Base-by-base conservation (phyloP, 768 basidiomycete genomes). In the Daedaleopsis sinensis region DNA sequence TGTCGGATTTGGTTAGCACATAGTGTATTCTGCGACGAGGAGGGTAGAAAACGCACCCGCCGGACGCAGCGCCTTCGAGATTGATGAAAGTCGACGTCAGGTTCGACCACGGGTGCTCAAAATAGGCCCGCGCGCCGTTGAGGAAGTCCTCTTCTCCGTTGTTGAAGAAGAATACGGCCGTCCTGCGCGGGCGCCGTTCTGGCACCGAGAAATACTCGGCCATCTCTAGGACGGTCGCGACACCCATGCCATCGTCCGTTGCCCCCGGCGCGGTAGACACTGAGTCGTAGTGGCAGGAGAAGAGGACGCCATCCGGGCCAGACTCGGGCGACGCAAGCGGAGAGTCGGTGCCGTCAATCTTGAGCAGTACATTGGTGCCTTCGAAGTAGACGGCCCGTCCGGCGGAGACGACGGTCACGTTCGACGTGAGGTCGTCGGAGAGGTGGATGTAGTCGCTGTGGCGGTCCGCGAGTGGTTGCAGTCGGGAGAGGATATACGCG, bases 241-340 rank as follows among this genome's bases (percentile, higher is more conserved):
- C 78, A 12, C 86, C 88, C 83, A 91, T 91, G 16, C 89, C 89
- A 62, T 92, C 84, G 64, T 94, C 93, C 1, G 89, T 91, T 5
- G 85, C 87, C 1, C 93, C 92, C 0, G 84, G 79, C 3, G 87
- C 85, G 0, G 88, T 88, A 0, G 90, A 88, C 5, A 91, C 90
- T 0, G 90, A 91, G 73, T 92, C 91, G 70, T 84, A 93, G 68
- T 94, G 93, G 1, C 91, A 90, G 0, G 90, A 92, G 61, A 94
- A 86, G 11, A 94, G 71, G 2, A 90, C 86, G 0, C 70, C 77
- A n/a, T 75, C 19, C 5, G 78, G 72, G 8, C 21, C 47, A 57
- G 18, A 67, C 61, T 24, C 69, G 72, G 7, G 47, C 2, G 65
- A 61, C 6, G 74, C 67, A 21, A 55, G 52, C 8, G 56, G 56